Base-by-base conservation (phyloP, 495 filamentous ascomycete species). In the Lindgomyces ingoldianus region DNA sequence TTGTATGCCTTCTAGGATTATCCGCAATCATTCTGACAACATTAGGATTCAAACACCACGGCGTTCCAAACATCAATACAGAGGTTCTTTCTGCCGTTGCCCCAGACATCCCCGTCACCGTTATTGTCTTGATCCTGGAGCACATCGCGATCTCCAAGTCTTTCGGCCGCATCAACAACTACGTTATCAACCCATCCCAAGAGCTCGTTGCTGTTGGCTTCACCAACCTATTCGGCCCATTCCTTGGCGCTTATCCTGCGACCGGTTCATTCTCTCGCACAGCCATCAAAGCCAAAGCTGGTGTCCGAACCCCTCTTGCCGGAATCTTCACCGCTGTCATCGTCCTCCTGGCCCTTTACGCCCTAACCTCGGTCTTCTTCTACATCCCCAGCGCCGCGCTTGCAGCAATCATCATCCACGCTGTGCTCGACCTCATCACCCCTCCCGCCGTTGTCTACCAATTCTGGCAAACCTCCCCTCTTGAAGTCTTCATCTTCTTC, bases 261-360 rank as follows among this genome's bases (percentile, higher is more conserved):
- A 98, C 94, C 19, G 94, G 94, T 4, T 98, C 94, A 10, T 98
- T 98, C 81, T 95, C 91, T 19, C 87, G 94, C 27, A 98, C 94
- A 50, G 94, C 94, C 21, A 97, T 98, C 79, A 96, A 97, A 76
- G 92, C 91, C 1, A 98, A 98, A 78, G 93, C 94, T 45, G 94
- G 94, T 70, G 94, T 98, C 1, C 87, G 93, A 8, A 96, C 91
- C 16, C 94, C 94, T 1, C 87, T 97, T 56, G 93, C 91, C 6
- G 94, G 94, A 78, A 80, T 93, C 24, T 92, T 98, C 67, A 98
- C 93, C 12, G 93, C 90, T 0, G 22, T 87, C 19, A 86, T 98
- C 8, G 94, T 98, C 3, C 83, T 98, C 0, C 78, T 98, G 18
- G 92, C 94, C 57, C 92, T 96, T 71, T 98, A 98, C 71, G 91